Evolutionary conservation across 345 rosid genomes (phyloP), one percentile per base, ranked within the genome.

Genomic region (Cardamine chenopodiifolia): DNA sequence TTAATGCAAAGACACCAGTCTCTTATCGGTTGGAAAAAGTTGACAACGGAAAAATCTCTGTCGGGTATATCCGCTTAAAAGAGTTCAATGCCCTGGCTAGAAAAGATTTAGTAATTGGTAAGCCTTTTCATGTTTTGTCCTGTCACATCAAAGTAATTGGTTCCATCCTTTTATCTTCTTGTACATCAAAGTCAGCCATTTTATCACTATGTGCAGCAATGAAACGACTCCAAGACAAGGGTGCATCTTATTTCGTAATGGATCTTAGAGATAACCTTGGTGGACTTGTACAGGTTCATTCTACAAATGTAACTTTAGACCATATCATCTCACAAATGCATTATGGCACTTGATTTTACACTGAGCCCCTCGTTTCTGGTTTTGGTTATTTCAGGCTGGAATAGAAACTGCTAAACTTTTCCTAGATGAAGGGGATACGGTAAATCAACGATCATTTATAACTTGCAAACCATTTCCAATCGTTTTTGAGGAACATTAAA

Each of bases 211-310:
- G 7, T 72, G 83, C 84, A 94, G 98, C 98, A 78, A 85, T 87
- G 95, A 88, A 87, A 82, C 85, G 89, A 44, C 97, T 94, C 69
- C 90, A 86, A 73, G 90, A 85, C 70, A 94, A 85, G 93, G 98
- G 97, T 80, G 96, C 94, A 1, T 85, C 83, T 19, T 91, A 80
- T 84, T 91, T 91, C 37, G 79, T 93, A 37, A 78, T 93, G 86
- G 98, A 93, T 83, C 98, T 93, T 75, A 83, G 96, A 86, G 96
- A 94, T 79, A 94, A 94, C 81, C 98, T 88, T 56, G 98, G 98
- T 72, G 98, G 98, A 72, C 85, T 94, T 37, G 97, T 94, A 25
- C 96, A 91, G 92, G 98, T 93, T 53, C 45, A 28, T 66, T 50
- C 10, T 11, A 26, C 8, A 66, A 13, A 66, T 67, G 20, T 53